A percentile compares a stretch with the other conserved stretches of the same genome.
phyloP scores from a whole-genome alignment of 1,284 basidiomycete genomes.

The Ustilago lituana region DNA sequence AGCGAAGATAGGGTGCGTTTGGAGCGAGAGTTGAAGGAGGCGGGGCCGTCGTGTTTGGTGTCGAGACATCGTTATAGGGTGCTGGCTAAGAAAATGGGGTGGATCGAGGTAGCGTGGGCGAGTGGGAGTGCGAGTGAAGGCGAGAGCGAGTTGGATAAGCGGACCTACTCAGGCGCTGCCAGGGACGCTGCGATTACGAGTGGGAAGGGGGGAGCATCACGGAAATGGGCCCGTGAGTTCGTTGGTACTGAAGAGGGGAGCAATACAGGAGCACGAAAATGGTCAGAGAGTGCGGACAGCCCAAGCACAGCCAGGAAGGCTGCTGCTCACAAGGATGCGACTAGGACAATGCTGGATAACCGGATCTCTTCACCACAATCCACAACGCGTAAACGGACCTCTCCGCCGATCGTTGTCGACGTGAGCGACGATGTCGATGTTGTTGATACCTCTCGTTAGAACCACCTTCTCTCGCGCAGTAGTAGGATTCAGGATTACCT shows the following conservation, averaged over 20 bases:
- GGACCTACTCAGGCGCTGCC: too few relatives aligned
- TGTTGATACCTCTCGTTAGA: constrained; percentile 18
- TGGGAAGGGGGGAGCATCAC: neutral
- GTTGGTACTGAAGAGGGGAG: too few relatives aligned
- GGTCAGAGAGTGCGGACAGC: neutral
- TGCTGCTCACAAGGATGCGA: neutral
- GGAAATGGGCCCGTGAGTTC: too few relatives aligned
- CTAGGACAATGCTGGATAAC: too few relatives aligned
- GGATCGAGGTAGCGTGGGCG: constrained; percentile 6
- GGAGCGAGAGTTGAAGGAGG: constrained; percentile 8
- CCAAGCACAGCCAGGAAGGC: neutral
- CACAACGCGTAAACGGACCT: too few relatives aligned
- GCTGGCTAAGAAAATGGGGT: constrained; percentile 18
- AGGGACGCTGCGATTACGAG: too few relatives aligned
- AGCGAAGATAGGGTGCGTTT: constrained; percentile 4
- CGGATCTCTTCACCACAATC: too few relatives aligned
- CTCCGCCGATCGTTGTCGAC: constrained; percentile 1
- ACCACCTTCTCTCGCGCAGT: neutral
- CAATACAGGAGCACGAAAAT: neutral
- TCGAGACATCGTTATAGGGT: neutral
- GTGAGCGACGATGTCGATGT: constrained; percentile 28
- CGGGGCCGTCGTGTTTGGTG: neutral
- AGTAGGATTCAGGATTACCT: too few relatives aligned
- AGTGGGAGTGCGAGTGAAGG: neutral
- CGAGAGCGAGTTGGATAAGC: too few relatives aligned